Conservation (phyloP, 78 protist genomes). For the Dictyostelium intermedium region DNA sequence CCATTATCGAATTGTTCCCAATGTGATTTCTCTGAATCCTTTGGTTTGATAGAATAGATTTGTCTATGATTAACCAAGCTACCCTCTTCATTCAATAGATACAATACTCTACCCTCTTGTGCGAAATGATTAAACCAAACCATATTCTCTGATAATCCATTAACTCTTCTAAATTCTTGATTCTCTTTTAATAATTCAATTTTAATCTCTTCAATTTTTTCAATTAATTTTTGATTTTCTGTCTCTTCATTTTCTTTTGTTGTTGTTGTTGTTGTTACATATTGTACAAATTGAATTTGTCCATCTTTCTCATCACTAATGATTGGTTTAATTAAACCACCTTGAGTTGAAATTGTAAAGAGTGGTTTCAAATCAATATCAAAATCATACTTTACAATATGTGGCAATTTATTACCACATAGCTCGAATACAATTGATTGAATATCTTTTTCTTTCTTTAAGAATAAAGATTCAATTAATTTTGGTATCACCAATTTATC, state of each 20-base stretch:
- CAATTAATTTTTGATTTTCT: not conserved
- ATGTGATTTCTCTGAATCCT: constrained; percentile 39
- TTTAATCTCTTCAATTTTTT: not conserved
- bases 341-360: not conserved
- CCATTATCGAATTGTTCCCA: constrained; percentile 71
- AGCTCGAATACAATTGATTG: constrained; percentile 37
- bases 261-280: not conserved
- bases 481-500: not conserved
- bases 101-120: constrained; percentile 55
- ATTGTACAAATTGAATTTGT: not conserved
- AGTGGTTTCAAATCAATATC: constrained; percentile 34
- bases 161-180: constrained; percentile 6
- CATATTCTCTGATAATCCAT: constrained; percentile 23
- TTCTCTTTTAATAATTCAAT: not conserved
- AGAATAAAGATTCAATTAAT: not conserved
- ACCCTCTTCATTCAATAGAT: not conserved
- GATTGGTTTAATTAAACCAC: constrained; percentile 2
- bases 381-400: constrained; percentile 55
- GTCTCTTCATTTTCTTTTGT: not conserved
- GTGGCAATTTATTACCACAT: constrained; percentile 37
- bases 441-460: not conserved
- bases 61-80: not conserved
- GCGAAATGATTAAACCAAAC: constrained; percentile 50
- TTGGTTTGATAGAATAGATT: constrained; percentile 41
- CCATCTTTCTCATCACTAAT: not conserved